Conservation (phyloP, 2,329 filamentous ascomycete genomes). For the Botrytis sinoallii region DNA sequence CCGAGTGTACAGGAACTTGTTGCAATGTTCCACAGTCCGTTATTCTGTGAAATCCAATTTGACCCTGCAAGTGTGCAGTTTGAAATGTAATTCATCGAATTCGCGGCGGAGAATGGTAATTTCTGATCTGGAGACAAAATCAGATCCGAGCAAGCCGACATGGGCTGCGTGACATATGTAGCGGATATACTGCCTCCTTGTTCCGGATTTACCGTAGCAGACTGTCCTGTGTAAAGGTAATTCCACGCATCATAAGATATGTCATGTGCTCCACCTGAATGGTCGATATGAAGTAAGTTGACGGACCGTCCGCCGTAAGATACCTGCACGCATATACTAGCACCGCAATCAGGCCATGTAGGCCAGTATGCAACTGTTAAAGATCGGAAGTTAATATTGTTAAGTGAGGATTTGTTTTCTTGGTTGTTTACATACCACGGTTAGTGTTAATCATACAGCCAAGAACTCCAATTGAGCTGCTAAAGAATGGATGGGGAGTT, state of each 20-base stretch:
- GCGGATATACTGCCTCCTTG: neutral
- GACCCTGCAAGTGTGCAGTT: neutral
- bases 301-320: neutral
- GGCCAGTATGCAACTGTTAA: slow-evolving; percentile 8
- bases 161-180: neutral
- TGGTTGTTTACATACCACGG: neutral
- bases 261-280: slow-evolving; percentile 5
- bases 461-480: slow-evolving; percentile 7
- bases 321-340: slow-evolving; percentile 7
- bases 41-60: neutral
- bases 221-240: slow-evolving; percentile 3
- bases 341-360: neutral
- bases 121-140: slow-evolving; percentile 11
- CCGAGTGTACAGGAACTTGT: neutral
- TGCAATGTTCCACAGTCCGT: slow-evolving; percentile 4
- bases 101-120: neutral
- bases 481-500: slow-evolving; percentile 4
- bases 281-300: slow-evolving; percentile 6
- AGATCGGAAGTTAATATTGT: neutral
- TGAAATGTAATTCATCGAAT: neutral
- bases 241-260: slow-evolving; percentile 14
- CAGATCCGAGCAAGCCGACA: slow-evolving; percentile 1
- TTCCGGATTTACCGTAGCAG: neutral
- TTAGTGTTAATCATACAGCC: slow-evolving; percentile 13
- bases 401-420: neutral